Conservation (phyloP, 306 rosid genomes). For the apple (Malus domestica) region DNA sequence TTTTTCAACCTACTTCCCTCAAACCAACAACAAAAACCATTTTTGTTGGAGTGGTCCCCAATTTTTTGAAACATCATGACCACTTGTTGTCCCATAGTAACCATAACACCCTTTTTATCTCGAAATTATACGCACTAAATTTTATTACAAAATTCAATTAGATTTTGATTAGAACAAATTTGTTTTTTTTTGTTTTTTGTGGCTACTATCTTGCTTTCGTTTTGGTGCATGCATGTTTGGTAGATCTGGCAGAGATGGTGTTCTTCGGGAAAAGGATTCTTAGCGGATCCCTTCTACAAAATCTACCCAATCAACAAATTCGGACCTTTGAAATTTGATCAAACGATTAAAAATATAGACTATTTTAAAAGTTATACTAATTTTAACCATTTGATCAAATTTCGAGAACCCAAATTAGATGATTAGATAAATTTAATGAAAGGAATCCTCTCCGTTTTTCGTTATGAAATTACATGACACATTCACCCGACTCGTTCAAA, state of each 20-base stretch:
- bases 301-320: no score
- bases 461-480: no score
- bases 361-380: no score
- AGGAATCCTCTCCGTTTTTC: no score
- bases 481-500: no score
- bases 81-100: neutral
- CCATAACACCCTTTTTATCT: neutral
- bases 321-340: accelerated
- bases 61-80: slow-evolving; percentile 27
- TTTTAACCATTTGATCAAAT: no score
- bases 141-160: neutral
- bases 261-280: accelerated
- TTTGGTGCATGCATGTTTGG: neutral
- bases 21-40: neutral
- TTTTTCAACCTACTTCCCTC: neutral
- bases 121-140: neutral
- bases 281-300: accelerated
- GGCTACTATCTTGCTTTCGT: no score
- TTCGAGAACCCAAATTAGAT: accelerated
- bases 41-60: slow-evolving; percentile 46
- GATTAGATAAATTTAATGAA: accelerated
- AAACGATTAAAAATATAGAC: accelerated
- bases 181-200: no score
- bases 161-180: no score
- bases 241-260: no score